Evolutionary conservation across 73 alveolate species (phyloP).

Genomic region (Tetrahymena borealis): DNA sequence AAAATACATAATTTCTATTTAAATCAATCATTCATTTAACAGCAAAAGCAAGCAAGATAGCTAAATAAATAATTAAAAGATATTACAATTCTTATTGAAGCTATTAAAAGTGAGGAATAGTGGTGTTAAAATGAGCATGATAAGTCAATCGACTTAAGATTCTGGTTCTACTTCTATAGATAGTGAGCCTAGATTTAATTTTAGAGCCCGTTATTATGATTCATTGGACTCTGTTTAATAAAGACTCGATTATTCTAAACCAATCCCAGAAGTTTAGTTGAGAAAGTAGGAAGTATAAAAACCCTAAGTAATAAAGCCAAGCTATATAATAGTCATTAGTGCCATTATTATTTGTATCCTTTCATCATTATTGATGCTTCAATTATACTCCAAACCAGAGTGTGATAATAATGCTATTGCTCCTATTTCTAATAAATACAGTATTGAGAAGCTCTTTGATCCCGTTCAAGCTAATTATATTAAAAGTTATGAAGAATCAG

Average conservation of each 20-base stretch:
- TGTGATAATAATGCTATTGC: background rate
- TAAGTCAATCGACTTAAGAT: background rate
- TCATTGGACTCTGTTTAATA: background rate
- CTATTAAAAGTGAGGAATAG: background rate
- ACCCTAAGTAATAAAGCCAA: background rate
- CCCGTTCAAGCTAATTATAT: background rate
- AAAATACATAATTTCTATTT: no score
- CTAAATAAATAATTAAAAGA: background rate
- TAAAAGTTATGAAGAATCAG: background rate
- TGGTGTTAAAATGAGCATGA: background rate
- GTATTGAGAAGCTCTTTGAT: background rate
- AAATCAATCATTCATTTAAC: no score
- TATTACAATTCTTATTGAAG: background rate
- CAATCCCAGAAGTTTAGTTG: background rate
- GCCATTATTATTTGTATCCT: background rate
- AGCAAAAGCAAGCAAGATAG: conserved; percentile 1
- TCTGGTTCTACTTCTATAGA: background rate
- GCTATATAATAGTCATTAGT: background rate
- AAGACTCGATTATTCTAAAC: background rate
- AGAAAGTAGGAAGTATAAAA: background rate
- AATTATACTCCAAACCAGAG: background rate
- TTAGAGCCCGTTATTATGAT: background rate
- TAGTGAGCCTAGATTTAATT: background rate
- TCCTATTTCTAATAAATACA: background rate
- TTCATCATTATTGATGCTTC: background rate